Evolutionary conservation across 2,329 filamentous ascomycete genomes (phyloP), one percentile per base, ranked within the genome.

Genomic region (Chrysosphaeria jannelii): DNA sequence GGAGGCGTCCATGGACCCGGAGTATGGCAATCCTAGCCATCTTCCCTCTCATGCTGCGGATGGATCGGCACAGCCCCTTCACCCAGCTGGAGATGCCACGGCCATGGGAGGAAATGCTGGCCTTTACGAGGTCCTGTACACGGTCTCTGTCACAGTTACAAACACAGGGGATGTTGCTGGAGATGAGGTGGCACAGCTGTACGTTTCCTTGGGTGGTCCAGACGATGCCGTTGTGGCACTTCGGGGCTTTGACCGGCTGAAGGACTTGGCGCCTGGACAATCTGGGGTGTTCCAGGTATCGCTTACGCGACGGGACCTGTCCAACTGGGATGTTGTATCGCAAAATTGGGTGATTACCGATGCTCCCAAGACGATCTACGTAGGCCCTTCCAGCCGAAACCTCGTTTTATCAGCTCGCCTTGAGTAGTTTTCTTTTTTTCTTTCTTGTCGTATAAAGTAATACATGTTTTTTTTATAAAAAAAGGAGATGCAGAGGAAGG

Each of bases 291-390:
- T 85, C 48, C 51, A 42, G 1, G 64, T 60, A 0, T 55, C 64
- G 10, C 44, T 91, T 26, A 78, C 65, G 5, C 57, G 79, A 19
- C 63, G 76, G 27, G 81, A 91, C 37, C 34, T 91, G 26, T 76
- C 68, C 39, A 85, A 78, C 47, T 91, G 81, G 79, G 74, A 90
- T 33, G 48, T 58, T 1, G 51, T 38, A 2, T 40, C 46, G n/a
- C 79, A 91, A 51, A 67, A 91, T 49, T 93, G 81, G 79, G 57
- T 76, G 21, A 35, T 62, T n/a, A 50, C 45, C 6, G 33, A 44
- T 10, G 35, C 43, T 22, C 36, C 47, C 27, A 63, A 63, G 49
- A 58, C 40, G 25, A 48, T 57, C 8, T 57, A 40, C 29, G 52
- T 63, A 6, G 57, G 57, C 3, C 44, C 48, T 32, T 59, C 53